phyloP scores from a whole-genome alignment of 1,284 basidiomycete species.

The Farysia itapuensis region DNA sequence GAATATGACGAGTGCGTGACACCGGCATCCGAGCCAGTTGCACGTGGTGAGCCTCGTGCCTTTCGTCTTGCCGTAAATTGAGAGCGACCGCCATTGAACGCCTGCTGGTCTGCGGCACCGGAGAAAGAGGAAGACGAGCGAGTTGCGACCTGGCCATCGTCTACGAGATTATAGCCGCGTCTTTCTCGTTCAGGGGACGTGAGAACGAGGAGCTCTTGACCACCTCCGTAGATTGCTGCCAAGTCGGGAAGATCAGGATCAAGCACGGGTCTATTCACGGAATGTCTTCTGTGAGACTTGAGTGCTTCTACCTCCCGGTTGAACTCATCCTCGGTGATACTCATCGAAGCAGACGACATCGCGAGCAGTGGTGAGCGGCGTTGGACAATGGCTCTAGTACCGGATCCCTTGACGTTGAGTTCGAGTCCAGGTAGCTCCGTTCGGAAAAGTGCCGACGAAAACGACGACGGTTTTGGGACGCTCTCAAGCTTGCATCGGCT shows the following conservation, averaged over 20 bases:
- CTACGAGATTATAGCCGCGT: constrained; percentile 37
- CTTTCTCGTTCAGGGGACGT: constrained; percentile 24
- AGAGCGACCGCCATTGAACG: constrained; percentile 18
- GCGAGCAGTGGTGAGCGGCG: too few species aligned
- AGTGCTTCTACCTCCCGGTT: constrained; percentile 57
- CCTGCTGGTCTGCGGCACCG: constrained; percentile 4
- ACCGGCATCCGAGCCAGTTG: constrained; percentile 9
- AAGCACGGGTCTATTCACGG: constrained; percentile 51
- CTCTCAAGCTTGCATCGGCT: not conserved
- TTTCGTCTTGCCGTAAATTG: constrained; percentile 46
- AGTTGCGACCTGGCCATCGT: constrained; percentile 36
- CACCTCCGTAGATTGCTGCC: constrained; percentile 40
- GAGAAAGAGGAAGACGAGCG: constrained; percentile 22
- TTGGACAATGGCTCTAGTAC: too few species aligned
- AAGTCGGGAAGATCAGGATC: constrained; percentile 57
- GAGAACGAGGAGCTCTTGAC: constrained; percentile 29
- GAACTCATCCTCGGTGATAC: constrained; percentile 51
- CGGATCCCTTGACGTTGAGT: not conserved
- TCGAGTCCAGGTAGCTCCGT: not conserved
- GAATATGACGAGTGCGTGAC: not conserved
- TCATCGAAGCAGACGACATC: constrained; percentile 26
- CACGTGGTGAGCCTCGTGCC: constrained; percentile 21
- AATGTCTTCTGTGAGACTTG: constrained; percentile 53
- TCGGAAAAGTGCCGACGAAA: not conserved
- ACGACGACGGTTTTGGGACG: not conserved